phyloP scores from a whole-genome alignment of 2,329 filamentous ascomycete genomes.

The Botryotinia calthae region DNA sequence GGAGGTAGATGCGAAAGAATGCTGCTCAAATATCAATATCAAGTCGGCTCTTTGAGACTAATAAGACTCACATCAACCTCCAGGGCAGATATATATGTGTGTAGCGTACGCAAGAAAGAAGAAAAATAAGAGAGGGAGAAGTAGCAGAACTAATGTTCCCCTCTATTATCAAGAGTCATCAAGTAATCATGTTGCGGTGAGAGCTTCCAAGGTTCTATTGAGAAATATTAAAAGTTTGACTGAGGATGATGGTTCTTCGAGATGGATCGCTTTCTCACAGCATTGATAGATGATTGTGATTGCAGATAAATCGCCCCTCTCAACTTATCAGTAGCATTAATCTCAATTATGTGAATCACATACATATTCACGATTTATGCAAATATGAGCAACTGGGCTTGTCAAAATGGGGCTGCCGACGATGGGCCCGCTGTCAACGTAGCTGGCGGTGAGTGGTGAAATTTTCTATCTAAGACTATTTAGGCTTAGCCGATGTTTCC shows the following conservation, averaged over 20 bases:
- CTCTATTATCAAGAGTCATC: constrained; percentile 8
- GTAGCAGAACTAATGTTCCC: constrained; percentile 11
- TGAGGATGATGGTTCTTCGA: background rate
- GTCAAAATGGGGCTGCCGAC: constrained; percentile 7
- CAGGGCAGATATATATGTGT: constrained; percentile 2
- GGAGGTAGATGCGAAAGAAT: background rate
- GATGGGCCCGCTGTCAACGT: constrained; percentile 12
- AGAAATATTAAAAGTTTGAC: constrained; percentile 6
- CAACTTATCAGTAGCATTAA: constrained; percentile 14
- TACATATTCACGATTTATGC: constrained; percentile 8
- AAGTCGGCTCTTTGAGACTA: background rate
- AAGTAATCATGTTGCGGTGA: constrained; percentile 21
- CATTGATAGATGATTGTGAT: background rate
- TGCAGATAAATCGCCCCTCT: constrained; percentile 2
- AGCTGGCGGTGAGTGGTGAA: constrained; percentile 17
- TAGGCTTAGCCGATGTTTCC: background rate
- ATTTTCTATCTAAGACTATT: background rate
- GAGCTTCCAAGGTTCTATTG: constrained; percentile 3
- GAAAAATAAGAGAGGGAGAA: constrained; percentile 6
- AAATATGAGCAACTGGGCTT: constrained; percentile 2
- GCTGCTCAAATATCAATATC: constrained; percentile 7
- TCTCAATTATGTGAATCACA: background rate
- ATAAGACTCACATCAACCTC: background rate
- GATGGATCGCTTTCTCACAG: background rate
- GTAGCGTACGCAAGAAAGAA: background rate